phyloP scores from a whole-genome alignment of 2,329 filamentous ascomycete species.

The Penicillium sclerotiorum region DNA sequence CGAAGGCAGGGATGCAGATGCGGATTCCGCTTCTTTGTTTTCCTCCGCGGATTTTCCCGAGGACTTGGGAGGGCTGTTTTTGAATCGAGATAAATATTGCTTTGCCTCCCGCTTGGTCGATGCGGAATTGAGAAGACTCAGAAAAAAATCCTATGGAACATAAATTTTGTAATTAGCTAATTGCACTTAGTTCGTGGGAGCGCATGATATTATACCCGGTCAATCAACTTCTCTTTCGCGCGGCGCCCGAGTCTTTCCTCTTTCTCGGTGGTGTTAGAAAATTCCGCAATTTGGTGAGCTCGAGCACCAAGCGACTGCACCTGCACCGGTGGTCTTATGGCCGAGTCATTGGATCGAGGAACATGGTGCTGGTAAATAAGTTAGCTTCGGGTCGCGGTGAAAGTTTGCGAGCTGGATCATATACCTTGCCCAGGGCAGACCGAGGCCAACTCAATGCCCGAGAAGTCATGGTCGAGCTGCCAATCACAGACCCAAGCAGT shows the following conservation, averaged over 20 bases:
- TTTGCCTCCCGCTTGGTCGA: slow-evolving; percentile 92
- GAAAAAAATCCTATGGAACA: slow-evolving; percentile 70
- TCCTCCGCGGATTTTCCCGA: slow-evolving; percentile 36
- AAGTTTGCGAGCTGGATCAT: not conserved
- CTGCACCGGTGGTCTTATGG: slow-evolving; percentile 11
- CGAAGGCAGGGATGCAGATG: slow-evolving; percentile 29
- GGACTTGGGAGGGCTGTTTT: slow-evolving; percentile 44
- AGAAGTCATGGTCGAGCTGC: slow-evolving; percentile 37
- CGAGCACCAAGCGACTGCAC: slow-evolving; percentile 20
- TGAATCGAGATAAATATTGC: slow-evolving; percentile 87
- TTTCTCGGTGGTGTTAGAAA: slow-evolving; percentile 32
- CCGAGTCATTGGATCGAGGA: slow-evolving; percentile 17
- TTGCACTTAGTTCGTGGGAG: not conserved
- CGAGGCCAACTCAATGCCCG: slow-evolving; percentile 35
- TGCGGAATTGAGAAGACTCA: slow-evolving; percentile 83
- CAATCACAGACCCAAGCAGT: too few relatives aligned
- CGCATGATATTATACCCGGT: slow-evolving; percentile 34
- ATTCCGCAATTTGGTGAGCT: slow-evolving; percentile 32
- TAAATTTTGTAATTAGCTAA: not conserved
- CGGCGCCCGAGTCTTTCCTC: slow-evolving; percentile 39
- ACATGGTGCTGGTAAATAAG: slow-evolving; percentile 23
- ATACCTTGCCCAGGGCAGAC: slow-evolving; percentile 34
- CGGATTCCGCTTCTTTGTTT: slow-evolving; percentile 13
- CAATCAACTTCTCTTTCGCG: slow-evolving; percentile 48
- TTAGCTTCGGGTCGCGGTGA: slow-evolving; percentile 13